These are phyloP conservation scores for Pseudonitzschia pungens DNA, from an alignment of 108 stramenopile genomes.

Conservation along the genomic window DNA sequence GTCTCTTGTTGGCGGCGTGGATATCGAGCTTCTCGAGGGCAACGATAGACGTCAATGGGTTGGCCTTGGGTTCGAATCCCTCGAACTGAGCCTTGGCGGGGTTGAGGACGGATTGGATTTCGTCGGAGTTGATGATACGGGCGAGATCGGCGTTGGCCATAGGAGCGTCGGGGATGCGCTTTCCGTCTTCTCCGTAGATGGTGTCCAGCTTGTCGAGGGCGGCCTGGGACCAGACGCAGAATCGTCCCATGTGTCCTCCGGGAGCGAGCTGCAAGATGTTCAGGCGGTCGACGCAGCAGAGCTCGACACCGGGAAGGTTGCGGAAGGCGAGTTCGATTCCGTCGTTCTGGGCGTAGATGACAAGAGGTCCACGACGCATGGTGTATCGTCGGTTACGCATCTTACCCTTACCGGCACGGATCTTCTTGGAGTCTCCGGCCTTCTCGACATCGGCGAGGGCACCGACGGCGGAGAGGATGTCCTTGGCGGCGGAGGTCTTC, in stretches of 20 bases:
- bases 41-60: constrained; percentile 87
- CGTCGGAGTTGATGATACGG: constrained; percentile 97
- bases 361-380: constrained; percentile 96
- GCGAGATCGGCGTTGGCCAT: constrained; percentile 99
- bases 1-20: constrained; percentile 87
- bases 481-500: constrained; percentile 91
- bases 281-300: constrained; percentile 92
- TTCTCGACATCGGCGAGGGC: constrained; percentile 95
- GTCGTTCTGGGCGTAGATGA: constrained; percentile 92
- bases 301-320: constrained; percentile 97
- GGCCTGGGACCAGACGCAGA: constrained; percentile 96
- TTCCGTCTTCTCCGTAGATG: constrained; percentile 90
- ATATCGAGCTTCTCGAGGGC: constrained; percentile 93
- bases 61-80: constrained; percentile 87
- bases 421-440: constrained; percentile 92
- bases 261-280: constrained; percentile 98
- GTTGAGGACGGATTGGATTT: constrained; percentile 94
- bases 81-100: constrained; percentile 76
- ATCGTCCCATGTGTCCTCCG: constrained; percentile 99
- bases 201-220: constrained; percentile 94
- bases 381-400: constrained; percentile 96
- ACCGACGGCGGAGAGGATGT: constrained; percentile 87
- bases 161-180: constrained; percentile 83
- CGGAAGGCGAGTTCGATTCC: constrained; percentile 94
- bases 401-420: constrained; percentile 99